Percentiles rank a stretch among this genome's conserved stretches.
phyloP scores from a whole-genome alignment of 116 monocot genomes.

The Posidonia oceanica region DNA sequence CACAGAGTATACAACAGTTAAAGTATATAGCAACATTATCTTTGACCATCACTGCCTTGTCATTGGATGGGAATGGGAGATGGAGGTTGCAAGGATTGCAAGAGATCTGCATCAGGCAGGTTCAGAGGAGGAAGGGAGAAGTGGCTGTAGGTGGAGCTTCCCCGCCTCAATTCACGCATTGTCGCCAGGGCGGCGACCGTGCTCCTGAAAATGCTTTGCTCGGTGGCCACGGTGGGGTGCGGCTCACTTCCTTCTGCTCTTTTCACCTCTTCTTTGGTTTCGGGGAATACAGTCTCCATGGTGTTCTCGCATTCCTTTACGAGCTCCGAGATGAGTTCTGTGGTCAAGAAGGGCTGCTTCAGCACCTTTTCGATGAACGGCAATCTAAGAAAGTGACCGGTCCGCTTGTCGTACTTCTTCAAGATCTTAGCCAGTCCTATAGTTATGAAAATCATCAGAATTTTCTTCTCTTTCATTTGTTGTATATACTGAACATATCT shows the following conservation, averaged over 20 bases:
- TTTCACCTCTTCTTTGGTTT: not conserved
- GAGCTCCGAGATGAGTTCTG: conserved; percentile 70
- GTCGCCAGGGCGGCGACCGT: conserved; percentile 68
- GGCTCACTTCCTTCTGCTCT: not conserved
- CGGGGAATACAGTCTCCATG: conserved; percentile 46
- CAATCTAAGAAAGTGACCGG: conserved; percentile 43
- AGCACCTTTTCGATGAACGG: conserved; percentile 84
- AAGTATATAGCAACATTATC: not conserved
- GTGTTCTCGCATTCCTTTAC: conserved; percentile 79
- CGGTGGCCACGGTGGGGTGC: not conserved
- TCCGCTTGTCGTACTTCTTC: conserved; percentile 98
- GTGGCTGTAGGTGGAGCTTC: conserved; percentile 76
- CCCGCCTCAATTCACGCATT: conserved; percentile 62
- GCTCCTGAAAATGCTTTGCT: conserved; percentile 61
- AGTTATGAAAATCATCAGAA: not conserved
- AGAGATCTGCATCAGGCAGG: conserved; percentile 30
- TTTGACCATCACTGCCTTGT: not conserved
- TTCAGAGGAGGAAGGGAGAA: conserved; percentile 85
- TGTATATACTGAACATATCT: not conserved
- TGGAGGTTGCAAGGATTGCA: conserved; percentile 38
- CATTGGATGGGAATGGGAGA: conserved; percentile 49
- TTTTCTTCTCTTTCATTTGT: not conserved
- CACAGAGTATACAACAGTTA: not conserved
- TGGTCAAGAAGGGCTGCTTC: conserved; percentile 89
- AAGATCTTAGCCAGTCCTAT: conserved; percentile 90